These are phyloP conservation scores for Zychaea mexicana DNA, from an alignment of 371 early-diverging fungal species.

Conservation along the genomic window DNA sequence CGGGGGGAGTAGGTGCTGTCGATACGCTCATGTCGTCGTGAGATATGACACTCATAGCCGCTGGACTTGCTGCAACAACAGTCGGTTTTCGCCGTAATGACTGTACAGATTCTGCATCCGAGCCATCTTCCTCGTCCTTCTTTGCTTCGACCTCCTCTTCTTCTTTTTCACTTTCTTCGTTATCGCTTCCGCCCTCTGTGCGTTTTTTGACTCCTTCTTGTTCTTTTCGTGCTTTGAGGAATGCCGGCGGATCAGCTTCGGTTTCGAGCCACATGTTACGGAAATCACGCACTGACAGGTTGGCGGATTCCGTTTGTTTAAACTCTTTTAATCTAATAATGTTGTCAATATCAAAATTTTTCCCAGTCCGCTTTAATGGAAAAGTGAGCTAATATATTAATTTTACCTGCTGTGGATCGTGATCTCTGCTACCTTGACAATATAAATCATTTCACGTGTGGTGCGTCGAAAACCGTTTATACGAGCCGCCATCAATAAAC, in stretches of 20 bases:
- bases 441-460: slow-evolving; percentile 84
- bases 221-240: slow-evolving; percentile 55
- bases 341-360: neutral
- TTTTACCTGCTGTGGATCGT: slow-evolving; percentile 85
- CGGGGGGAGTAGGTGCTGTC: slow-evolving; percentile 5
- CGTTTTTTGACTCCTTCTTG: slow-evolving; percentile 21
- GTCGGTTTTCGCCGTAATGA: neutral
- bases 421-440: slow-evolving; percentile 92
- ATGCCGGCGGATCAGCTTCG: slow-evolving; percentile 92
- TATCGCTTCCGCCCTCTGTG: slow-evolving; percentile 12
- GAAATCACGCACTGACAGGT: slow-evolving; percentile 90
- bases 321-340: slow-evolving; percentile 84
- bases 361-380: neutral
- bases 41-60: neutral
- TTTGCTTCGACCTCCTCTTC: slow-evolving; percentile 10
- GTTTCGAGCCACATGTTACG: slow-evolving; percentile 88
- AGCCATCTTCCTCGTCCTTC: neutral
- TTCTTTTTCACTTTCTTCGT: slow-evolving; percentile 18
- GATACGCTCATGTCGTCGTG: neutral
- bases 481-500: slow-evolving; percentile 92
- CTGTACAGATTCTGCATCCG: neutral
- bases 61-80: slow-evolving; percentile 9
- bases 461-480: slow-evolving; percentile 94
- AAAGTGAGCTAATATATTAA: neutral
- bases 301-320: slow-evolving; percentile 82